Base-by-base conservation (phyloP, 371 early-diverging fungal species). In the Rhizomucor miehei region DNA sequence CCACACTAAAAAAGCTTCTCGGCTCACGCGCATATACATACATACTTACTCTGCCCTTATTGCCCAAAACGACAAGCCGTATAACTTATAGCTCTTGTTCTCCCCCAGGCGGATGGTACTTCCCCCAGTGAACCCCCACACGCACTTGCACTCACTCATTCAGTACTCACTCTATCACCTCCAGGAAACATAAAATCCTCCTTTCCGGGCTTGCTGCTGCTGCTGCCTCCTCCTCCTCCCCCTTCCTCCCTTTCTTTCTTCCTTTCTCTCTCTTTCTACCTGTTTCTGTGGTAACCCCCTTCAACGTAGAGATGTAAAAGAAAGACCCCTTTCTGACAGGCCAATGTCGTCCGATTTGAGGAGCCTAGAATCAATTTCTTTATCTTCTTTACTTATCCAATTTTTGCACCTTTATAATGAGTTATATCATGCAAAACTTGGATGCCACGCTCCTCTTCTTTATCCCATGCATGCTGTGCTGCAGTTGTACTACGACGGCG, bases 401-500 rank as follows among this genome's bases (percentile, higher is more conserved):
- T 29, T 8, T 29, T 29, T 29, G 29, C 29, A 8, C 29, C 8
- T 29, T 29, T 29, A 5, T 29, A 29, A 5, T 8, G 29, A 29
- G 5, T 29, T 29, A n/a, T 29, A 29, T 29, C 29, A 29, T 29
- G 29, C 29, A 29, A 29, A 29, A 8, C n/a, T n/a, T 29, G 5
- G 29, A 5, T 29, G 29, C 29, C 29, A 29, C 29, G 19, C 12
- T 41, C 6, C 41, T 20, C 39, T 37, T 20, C 16, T 16, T 21
- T 51, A 23, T 39, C 51, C 21, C 51, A 51, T 10, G 39, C n/a
- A 19, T 14, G 36, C 51, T 29, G 20, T n/a, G 40, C 20, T 41
- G 51, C 56, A 49, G 49, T 49, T 48, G 56, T 41, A 56, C 21
- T 29, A 56, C 29, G 25, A 21, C 48, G 40, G 56, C 51, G 49